Conservation (phyloP, 129 eudicot genomes). For the Flaveria robusta region DNA sequence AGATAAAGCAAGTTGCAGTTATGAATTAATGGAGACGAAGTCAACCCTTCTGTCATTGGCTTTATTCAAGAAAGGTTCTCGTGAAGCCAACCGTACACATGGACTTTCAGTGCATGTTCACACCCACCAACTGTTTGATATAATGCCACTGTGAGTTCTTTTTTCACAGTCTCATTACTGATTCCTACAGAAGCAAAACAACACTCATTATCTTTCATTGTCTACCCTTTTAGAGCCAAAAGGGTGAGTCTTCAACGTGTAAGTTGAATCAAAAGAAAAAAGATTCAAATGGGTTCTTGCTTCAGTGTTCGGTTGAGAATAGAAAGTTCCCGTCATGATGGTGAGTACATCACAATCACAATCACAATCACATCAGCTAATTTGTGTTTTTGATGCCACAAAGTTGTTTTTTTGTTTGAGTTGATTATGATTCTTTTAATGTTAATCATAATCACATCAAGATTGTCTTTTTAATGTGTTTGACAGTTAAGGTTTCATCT, state of each 20-base stretch:
- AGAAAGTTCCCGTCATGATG: constrained; percentile 45
- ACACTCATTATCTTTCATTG: background rate
- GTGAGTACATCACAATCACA: constrained; percentile 17
- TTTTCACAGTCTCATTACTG: constrained; percentile 24
- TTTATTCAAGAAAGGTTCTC: constrained; percentile 37
- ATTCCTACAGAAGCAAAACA: background rate
- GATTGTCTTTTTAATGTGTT: background rate
- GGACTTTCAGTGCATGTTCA: constrained; percentile 32
- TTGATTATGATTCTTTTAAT: background rate
- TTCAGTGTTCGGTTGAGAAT: constrained; percentile 43
- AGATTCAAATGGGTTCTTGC: constrained; percentile 46
- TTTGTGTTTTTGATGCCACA: no score
- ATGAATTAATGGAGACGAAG: constrained; percentile 36
- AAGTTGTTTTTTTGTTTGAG: background rate
- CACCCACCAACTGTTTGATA: constrained; percentile 42
- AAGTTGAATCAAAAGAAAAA: background rate
- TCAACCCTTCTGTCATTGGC: constrained; percentile 47
- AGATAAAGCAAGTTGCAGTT: constrained; percentile 31
- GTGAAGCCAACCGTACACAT: constrained; percentile 46
- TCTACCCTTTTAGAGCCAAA: no score
- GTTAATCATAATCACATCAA: background rate
- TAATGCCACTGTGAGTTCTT: constrained; percentile 19
- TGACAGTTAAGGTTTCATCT: constrained; percentile 39
- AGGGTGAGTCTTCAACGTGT: background rate
- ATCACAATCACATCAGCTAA: background rate